Evolutionary conservation across 768 basidiomycete species (phyloP).

Genomic region (Fomitopsis pulvina): DNA sequence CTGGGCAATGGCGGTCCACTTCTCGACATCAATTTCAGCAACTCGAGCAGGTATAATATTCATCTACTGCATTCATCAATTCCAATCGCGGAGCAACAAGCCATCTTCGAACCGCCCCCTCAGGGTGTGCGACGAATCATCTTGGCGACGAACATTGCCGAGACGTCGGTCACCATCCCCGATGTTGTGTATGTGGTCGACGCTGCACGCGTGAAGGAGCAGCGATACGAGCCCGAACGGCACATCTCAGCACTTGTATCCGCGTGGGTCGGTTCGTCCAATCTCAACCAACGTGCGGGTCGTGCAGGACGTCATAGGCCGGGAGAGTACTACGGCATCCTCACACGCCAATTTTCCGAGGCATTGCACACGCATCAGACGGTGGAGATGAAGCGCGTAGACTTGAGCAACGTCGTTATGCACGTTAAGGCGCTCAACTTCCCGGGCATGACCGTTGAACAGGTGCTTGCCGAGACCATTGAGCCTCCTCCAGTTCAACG

Average conservation of each 20-base stretch:
- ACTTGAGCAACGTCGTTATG: constrained; percentile 91
- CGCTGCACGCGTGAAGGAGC: constrained; percentile 81
- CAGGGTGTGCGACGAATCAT: constrained; percentile 80
- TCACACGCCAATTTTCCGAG: constrained; percentile 55
- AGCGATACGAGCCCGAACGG: constrained; percentile 81
- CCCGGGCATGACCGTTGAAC: constrained; percentile 78
- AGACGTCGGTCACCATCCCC: constrained; percentile 92
- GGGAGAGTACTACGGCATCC: constrained; percentile 86
- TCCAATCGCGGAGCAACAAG: constrained; percentile 82
- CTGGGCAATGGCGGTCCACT: constrained; percentile 35
- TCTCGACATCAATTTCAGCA: constrained; percentile 55
- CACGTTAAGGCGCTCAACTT: constrained; percentile 92
- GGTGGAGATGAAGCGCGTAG: constrained; percentile 92
- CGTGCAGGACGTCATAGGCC: constrained; percentile 88
- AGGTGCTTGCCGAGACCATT: constrained; percentile 78
- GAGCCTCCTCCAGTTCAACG: constrained; percentile 81
- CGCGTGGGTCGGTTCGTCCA: constrained; percentile 88
- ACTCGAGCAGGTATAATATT: constrained; percentile 52
- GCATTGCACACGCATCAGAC: constrained; percentile 73
- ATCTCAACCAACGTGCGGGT: constrained; percentile 86
- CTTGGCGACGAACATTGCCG: constrained; percentile 91
- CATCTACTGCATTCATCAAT: constrained; percentile 88
- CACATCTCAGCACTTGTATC: constrained; percentile 86
- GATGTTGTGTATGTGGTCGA: constrained; percentile 95
- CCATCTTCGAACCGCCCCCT: constrained; percentile 80